phyloP scores from a whole-genome alignment of 306 rosid genomes.

The Cucumis hystrix region DNA sequence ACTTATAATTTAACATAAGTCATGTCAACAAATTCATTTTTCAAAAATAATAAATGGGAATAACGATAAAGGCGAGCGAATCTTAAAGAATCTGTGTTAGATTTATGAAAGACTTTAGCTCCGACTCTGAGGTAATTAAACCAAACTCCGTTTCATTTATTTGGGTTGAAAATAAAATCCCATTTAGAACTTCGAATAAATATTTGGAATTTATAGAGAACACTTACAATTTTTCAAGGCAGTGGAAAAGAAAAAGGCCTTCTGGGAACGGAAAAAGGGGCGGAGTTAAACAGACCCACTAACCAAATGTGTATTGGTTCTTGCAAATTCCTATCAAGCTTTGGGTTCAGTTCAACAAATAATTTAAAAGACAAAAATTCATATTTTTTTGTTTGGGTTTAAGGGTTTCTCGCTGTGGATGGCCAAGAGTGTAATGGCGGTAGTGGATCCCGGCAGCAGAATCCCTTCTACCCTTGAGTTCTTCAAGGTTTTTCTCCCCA shows the following conservation, averaged over 20 bases:
- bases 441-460: not conserved
- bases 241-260: too few species aligned
- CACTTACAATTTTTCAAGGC: too few species aligned
- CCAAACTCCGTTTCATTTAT: too few species aligned
- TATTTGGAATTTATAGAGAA: too few species aligned
- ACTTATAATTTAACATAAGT: too few species aligned
- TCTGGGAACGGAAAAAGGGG: not conserved
- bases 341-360: not conserved
- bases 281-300: not conserved
- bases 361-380: too few species aligned
- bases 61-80: not conserved
- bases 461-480: constrained; percentile 2
- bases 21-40: too few species aligned
- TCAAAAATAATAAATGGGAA: not conserved
- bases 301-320: not conserved
- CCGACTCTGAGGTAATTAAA: not conserved
- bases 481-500: constrained; percentile 10
- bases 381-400: not conserved
- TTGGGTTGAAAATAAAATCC: too few species aligned
- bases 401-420: not conserved
- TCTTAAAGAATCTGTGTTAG: not conserved
- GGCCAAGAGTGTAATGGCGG: not conserved
- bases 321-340: not conserved
- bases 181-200: too few species aligned
- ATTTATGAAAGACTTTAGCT: not conserved